Percentiles rank a stretch among this genome's conserved stretches.
These are phyloP conservation scores for Erodium texanum DNA, from an alignment of 441 rosid genomes.

Conservation along the genomic window DNA sequence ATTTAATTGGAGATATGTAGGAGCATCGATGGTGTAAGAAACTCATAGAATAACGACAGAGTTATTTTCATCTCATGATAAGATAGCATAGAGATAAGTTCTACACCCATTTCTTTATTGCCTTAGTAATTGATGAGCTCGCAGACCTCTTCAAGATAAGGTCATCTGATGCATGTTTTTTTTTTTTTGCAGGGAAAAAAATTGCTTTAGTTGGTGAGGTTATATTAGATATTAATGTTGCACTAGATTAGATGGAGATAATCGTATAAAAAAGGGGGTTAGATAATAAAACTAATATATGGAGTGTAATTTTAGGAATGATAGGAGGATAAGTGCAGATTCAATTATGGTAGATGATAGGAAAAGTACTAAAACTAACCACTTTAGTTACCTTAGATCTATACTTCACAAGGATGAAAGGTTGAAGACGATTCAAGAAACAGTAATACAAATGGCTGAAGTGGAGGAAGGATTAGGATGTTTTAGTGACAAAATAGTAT, in stretches of 20 bases:
- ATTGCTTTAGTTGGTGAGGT: neutral
- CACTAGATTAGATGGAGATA: neutral
- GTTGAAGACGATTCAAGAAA: neutral
- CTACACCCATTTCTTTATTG: neutral
- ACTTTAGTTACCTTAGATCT: neutral
- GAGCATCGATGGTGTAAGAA: neutral
- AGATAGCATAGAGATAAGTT: neutral
- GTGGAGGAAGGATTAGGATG: neutral
- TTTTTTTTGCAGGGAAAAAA: too few species aligned
- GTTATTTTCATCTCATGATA: neutral
- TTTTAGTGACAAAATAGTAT: neutral
- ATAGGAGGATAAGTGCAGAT: too few species aligned
- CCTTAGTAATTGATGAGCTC: neutral
- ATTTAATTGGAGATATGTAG: neutral
- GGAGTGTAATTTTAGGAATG: too few species aligned
- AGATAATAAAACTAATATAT: too few species aligned
- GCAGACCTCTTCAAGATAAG: neutral
- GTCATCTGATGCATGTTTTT: neutral
- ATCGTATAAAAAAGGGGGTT: too few species aligned
- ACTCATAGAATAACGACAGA: neutral
- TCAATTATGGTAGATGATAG: too few species aligned
- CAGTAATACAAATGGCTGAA: neutral
- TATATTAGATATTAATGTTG: neutral
- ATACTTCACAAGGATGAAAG: neutral
- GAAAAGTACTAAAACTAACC: neutral